Evolutionary conservation across 495 filamentous ascomycete species (phyloP), one percentile per base, ranked within the genome.

Genomic region (Aspergillus sclerotiicarbonarius): DNA sequence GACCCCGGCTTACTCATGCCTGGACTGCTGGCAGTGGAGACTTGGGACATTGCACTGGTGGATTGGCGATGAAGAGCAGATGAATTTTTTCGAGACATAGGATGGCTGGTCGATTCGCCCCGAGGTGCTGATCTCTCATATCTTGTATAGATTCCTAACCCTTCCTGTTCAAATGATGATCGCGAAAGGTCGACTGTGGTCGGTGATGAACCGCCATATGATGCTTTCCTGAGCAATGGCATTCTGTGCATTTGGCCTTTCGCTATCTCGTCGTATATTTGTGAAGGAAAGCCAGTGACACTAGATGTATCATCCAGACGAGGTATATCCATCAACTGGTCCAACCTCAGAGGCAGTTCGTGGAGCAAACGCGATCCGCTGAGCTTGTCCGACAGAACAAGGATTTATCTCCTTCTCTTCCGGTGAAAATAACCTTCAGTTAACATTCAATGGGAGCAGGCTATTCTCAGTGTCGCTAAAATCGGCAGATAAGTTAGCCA

Each of bases 1-100:
- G 76, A 73, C 30, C 73, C 75, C 10, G 80, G 76, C 47, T 78
- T 75, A 29, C 73, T 76, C 51, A 72, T 74, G 62, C 80, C 84
- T n/a, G 72, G 72, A 37, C 74, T 73, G 4, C 71, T 71, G 1
- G 74, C 77, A 4, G 61, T 65, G 19, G 82, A 85, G 35, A 80
- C 71, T 60, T 86, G 80, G 5, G 84, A 85, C 5, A 76, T 75
- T 51, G 78, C 80, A 60, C 82, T 86, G 4, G 75, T 80, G 16
- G 82, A 84, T 35, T 84, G 79, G 58, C 75, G 64, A 56, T 85
- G 83, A 53, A 70, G 62, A 30, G 75, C 71, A 53, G 67, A 55
- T 16, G 73, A 56, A 6, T 70, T 74, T 32, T 75, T 74, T 43
- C 69, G 67, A 16, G 62, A 64, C 9, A 61, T 51, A 8, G 58